Conservation (phyloP, 2,329 filamentous ascomycete genomes). For the Fusarium sp. region DNA sequence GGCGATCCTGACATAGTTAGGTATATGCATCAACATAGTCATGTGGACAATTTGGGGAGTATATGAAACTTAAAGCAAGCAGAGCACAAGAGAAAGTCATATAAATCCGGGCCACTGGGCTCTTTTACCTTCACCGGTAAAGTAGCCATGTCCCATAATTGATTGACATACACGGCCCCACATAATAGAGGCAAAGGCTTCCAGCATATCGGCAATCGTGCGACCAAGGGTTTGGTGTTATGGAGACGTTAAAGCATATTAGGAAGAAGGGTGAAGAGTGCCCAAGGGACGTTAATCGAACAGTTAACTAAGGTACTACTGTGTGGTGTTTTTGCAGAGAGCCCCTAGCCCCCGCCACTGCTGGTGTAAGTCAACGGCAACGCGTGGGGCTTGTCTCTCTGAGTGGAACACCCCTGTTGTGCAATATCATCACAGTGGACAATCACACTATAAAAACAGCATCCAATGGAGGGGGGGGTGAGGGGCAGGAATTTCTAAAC, state of each 20-base stretch:
- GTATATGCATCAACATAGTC: neutral
- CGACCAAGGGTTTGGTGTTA: neutral
- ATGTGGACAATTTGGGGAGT: neutral
- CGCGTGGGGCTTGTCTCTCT: constrained; percentile 18
- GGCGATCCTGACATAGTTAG: neutral
- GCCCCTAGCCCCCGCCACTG: neutral
- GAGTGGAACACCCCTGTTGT: constrained; percentile 20
- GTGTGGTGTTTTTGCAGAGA: neutral
- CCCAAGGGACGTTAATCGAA: neutral
- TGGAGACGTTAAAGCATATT: neutral
- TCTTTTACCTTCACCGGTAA: neutral
- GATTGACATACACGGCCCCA: neutral
- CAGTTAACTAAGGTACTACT: neutral
- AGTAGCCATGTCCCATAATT: neutral
- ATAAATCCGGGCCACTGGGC: neutral
- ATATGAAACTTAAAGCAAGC: neutral
- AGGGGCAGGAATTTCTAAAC: constrained; percentile 15
- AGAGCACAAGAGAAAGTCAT: neutral
- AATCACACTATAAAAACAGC: neutral
- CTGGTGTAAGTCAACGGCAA: constrained; percentile 9
- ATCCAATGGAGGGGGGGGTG: constrained; percentile 13
- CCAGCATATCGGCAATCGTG: constrained; percentile 13
- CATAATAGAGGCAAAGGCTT: neutral
- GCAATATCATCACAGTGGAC: constrained; percentile 31
- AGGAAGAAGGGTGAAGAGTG: constrained; percentile 1